A percentile compares a stretch with the other conserved stretches of the same genome.
Conservation (phyloP, 2,329 filamentous ascomycete genomes). For the Claviceps pazoutovae region DNA sequence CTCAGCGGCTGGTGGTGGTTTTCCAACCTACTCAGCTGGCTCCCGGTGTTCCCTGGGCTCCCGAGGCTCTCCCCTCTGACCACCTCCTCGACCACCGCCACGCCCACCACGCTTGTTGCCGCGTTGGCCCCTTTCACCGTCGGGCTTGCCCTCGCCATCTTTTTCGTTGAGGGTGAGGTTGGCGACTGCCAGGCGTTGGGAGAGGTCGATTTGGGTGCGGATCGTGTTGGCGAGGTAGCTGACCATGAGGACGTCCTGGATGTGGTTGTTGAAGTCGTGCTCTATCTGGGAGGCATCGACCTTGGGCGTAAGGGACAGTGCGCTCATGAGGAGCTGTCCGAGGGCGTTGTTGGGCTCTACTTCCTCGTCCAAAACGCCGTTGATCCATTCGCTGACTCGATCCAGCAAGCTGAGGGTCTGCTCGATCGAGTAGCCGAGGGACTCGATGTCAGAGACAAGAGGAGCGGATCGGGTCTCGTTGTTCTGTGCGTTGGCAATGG, state of each 20-base stretch:
- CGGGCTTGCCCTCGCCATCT: slow-evolving; percentile 33
- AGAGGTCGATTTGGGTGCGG: slow-evolving; percentile 95
- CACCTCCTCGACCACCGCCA: slow-evolving; percentile 35
- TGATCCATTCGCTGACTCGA: slow-evolving; percentile 81
- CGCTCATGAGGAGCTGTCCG: slow-evolving; percentile 90
- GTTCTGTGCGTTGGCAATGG: slow-evolving; percentile 72
- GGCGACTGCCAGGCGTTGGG: slow-evolving; percentile 81
- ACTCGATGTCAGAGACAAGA: slow-evolving; percentile 79
- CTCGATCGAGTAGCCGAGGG: slow-evolving; percentile 71
- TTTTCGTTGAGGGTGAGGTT: slow-evolving; percentile 40
- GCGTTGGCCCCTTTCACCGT: slow-evolving; percentile 31
- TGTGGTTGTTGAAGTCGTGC: slow-evolving; percentile 98
- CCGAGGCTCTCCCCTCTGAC: slow-evolving; percentile 36
- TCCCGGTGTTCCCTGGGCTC: slow-evolving; percentile 25
- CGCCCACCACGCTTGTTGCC: slow-evolving; percentile 37
- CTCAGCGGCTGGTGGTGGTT: not conserved
- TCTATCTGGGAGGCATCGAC: slow-evolving; percentile 84
- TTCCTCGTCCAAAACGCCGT: slow-evolving; percentile 87
- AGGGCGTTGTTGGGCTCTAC: slow-evolving; percentile 78
- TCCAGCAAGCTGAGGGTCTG: slow-evolving; percentile 83
- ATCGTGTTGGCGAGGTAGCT: slow-evolving; percentile 98
- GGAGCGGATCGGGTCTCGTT: slow-evolving; percentile 57
- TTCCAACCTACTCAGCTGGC: slow-evolving; percentile 18
- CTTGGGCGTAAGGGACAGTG: slow-evolving; percentile 85
- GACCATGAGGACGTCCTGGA: slow-evolving; percentile 96